These are phyloP conservation scores for Collariella sp. DNA, from an alignment of 495 filamentous ascomycete species.

Conservation along the genomic window DNA sequence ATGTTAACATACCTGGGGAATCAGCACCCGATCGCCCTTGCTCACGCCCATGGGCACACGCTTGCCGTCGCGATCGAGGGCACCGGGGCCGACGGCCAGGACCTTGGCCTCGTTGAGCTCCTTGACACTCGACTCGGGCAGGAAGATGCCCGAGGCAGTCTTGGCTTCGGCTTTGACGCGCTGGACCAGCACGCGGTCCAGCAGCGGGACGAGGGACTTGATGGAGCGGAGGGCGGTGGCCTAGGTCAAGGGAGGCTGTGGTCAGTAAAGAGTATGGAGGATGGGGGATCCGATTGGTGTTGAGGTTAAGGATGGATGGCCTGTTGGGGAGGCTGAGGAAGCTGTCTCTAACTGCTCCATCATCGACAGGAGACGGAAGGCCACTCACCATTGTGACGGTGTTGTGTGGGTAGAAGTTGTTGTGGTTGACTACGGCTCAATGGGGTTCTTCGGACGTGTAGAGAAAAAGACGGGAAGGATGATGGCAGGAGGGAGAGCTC, in stretches of 20 bases:
- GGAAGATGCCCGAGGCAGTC: slow-evolving; percentile 92
- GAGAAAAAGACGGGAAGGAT: neutral
- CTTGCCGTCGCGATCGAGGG: slow-evolving; percentile 77
- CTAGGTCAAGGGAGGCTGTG: slow-evolving; percentile 22
- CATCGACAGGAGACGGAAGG: neutral
- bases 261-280: neutral
- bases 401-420: neutral
- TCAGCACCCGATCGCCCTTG: slow-evolving; percentile 86
- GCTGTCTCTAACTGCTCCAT: neutral
- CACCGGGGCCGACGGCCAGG: slow-evolving; percentile 87
- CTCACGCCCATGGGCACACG: slow-evolving; percentile 70
- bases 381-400: slow-evolving; percentile 16
- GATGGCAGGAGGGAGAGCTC: slow-evolving; percentile 7
- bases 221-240: slow-evolving; percentile 81
- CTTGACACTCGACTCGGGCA: slow-evolving; percentile 94
- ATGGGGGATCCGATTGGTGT: neutral
- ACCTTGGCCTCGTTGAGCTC: slow-evolving; percentile 96
- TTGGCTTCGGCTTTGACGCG: slow-evolving; percentile 94
- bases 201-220: slow-evolving; percentile 88
- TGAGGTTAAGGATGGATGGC: neutral
- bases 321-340: neutral
- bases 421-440: neutral
- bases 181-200: slow-evolving; percentile 98
- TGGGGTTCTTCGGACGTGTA: neutral
- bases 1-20: slow-evolving; percentile 70